A percentile compares a stretch with the other conserved stretches of the same genome.
Evolutionary conservation across 257 asterid genomes (phyloP).

Genomic region (Salvia splendens): DNA sequence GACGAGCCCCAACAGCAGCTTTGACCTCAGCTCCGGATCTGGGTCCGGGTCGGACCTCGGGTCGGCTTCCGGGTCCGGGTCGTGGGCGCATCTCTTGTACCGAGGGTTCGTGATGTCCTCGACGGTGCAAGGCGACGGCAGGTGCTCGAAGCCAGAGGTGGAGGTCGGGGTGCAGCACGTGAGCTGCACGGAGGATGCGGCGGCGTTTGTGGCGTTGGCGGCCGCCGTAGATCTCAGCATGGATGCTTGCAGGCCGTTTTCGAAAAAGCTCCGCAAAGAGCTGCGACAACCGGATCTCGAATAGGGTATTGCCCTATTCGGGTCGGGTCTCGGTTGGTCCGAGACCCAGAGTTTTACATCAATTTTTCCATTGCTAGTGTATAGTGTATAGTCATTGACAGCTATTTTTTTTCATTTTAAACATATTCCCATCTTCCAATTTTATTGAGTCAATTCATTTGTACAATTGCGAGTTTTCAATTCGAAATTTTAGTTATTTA

Average conservation of each 20-base stretch:
- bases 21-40: conserved; percentile 65
- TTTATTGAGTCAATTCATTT: conserved; percentile 35
- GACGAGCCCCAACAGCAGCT: conserved; percentile 89
- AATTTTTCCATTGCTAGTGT: conserved; percentile 42
- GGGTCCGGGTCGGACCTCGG: conserved; percentile 66
- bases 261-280: conserved; percentile 80
- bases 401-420: conserved; percentile 16
- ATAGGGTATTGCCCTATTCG: conserved; percentile 11
- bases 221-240: conserved; percentile 93
- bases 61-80: conserved; percentile 70
- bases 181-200: conserved; percentile 94
- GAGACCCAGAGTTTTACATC: conserved; percentile 22
- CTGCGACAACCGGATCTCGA: conserved; percentile 65
- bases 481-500: neutral
- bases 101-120: conserved; percentile 92
- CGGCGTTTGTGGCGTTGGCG: conserved; percentile 92
- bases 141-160: conserved; percentile 78
- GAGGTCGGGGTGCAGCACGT: conserved; percentile 95
- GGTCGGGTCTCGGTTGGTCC: conserved; percentile 36
- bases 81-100: conserved; percentile 75
- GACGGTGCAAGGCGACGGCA: conserved; percentile 69
- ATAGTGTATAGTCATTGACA: conserved; percentile 64
- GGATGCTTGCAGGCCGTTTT: conserved; percentile 85
- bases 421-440: neutral
- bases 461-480: conserved; percentile 35